Base-by-base conservation (phyloP, 2,329 filamentous ascomycete genomes). In the Cylindrodendrum hubeiense region DNA sequence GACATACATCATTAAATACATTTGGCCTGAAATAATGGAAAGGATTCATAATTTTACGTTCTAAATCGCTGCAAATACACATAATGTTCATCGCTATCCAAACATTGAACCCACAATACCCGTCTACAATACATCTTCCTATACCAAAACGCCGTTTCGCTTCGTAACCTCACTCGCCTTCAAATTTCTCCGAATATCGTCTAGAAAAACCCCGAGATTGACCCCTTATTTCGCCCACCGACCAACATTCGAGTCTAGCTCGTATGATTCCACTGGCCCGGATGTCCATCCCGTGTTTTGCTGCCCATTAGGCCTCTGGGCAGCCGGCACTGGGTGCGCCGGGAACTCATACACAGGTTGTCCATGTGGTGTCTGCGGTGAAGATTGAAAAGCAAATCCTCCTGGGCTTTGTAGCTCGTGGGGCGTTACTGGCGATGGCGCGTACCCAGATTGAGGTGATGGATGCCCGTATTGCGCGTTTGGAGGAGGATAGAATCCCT, bases 191-290 rank as follows among this genome's bases (percentile, higher is more conserved):
- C 12, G 10, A 22, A 53, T 13, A 17, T 22, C 41, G 22, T 53
- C n/a, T 47, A 21, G 10, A 44, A 26, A 28, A 17, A 39, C 13
- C 33, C 33, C 6, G n/a, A 57, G 17, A 28, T 17, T 28, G 2
- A 49, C 19, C 33, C 7, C 8, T 22, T 50, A 37, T 61, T 51
- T 60, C n/a, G 53, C 44, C 63, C 52, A 61, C 19, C 62, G 63
- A 3, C 63, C 57, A 2, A 70, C 51, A 39, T 71, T 71, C 6
- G 72, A 70, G 53, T 75, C 74, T 56, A 79, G 50, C 53, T 82
- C 77, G 50, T 78, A 79, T 9, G 71, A 66, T 22, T 78, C 73
- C 30, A 79, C 74, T 2, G 79, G 79, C 4, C 80, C 80, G 1
- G 80, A 74, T 51, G 81, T 77, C 75, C 77, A 82, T 3, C 74